These are phyloP conservation scores for Lichtheimia ornata DNA, from an alignment of 371 early-diverging fungal genomes.

Conservation along the genomic window DNA sequence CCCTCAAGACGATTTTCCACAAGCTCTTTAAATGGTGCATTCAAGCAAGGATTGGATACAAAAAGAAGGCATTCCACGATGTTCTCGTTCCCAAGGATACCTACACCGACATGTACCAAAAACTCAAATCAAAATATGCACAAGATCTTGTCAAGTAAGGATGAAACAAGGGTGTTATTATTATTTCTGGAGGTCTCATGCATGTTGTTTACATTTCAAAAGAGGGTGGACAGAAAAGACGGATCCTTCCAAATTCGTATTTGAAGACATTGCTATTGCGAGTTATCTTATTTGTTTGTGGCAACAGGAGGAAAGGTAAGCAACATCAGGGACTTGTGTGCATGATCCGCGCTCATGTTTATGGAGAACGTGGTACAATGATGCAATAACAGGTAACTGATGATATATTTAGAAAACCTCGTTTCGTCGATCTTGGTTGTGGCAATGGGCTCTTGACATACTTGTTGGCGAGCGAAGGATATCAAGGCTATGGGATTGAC, in stretches of 20 bases:
- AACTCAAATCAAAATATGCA: slow-evolving; percentile 70
- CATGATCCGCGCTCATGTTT: no score
- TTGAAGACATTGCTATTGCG: slow-evolving; percentile 86
- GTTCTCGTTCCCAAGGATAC: slow-evolving; percentile 67
- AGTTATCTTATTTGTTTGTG: slow-evolving; percentile 80
- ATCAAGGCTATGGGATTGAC: slow-evolving; percentile 81
- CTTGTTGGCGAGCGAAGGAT: slow-evolving; percentile 79
- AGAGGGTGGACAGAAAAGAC: slow-evolving; percentile 80
- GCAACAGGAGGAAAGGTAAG: slow-evolving; percentile 49
- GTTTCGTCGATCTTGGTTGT: slow-evolving; percentile 89
- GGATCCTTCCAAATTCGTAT: slow-evolving; percentile 83
- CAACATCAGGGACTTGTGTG: neutral
- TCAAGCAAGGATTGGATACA: slow-evolving; percentile 72
- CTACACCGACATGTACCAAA: slow-evolving; percentile 62
- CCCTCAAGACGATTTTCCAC: slow-evolving; percentile 65
- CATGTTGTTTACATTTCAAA: slow-evolving; percentile 3
- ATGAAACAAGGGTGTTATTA: neutral
- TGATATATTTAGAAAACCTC: slow-evolving; percentile 34
- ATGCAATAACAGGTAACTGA: no score
- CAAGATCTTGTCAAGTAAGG: slow-evolving; percentile 45
- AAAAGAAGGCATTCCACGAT: slow-evolving; percentile 74
- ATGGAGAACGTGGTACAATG: no score
- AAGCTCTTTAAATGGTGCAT: slow-evolving; percentile 81
- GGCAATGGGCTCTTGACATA: slow-evolving; percentile 90
- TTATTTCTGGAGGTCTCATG: neutral